Base-by-base conservation (phyloP, 148 eudicot genomes). In the Persicaria tinctoria region DNA sequence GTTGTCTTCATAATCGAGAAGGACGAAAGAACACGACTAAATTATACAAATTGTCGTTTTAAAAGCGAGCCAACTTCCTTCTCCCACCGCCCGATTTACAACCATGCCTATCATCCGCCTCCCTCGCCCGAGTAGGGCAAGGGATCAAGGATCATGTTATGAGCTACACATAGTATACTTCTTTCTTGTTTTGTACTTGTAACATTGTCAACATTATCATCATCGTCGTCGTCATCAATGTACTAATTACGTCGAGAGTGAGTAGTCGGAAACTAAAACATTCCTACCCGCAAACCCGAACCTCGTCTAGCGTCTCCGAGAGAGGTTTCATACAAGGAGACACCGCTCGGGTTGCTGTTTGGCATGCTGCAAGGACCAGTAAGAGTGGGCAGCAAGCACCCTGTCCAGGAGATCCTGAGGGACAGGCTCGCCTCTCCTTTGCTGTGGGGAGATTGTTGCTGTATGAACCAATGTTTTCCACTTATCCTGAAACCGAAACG, bases 251-350 rank as follows among this genome's bases (percentile, higher is more conserved):
- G 12, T 50, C 53, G 53, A 50, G 12, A 12, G 53, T 8, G 12
- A 16, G 23, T 55, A 5, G 16, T 14, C 60, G 23, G n/a, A 55
- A 55, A n/a, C 18, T 55, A 14, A 12, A 55, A 62, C 9, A 63
- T 32, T n/a, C 66, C 38, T 20, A 59, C 2, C 4, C 11, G 13
- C 46, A 17, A 14, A 1, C 70, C 70, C 3, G 32, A 2, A 0
- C 57, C 53, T 50, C 12, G 9, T 8, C 12, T 14, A 50, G 41
- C 53, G 53, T 8, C 12, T 12, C 53, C 53, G 53, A 64, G 47
- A 64, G 47, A 38, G 14, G 47, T 50, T 70, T 85, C 82, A 95
- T 51, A 84, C 84, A 3, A 88, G 87, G 69, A 79, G 90, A 80
- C 88, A 80, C 56, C 88, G 74, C 62, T 89, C 93, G 0, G 89